These are phyloP conservation scores for Mycocentrospora acerina DNA, from an alignment of 2,329 filamentous ascomycete species.

Conservation along the genomic window DNA sequence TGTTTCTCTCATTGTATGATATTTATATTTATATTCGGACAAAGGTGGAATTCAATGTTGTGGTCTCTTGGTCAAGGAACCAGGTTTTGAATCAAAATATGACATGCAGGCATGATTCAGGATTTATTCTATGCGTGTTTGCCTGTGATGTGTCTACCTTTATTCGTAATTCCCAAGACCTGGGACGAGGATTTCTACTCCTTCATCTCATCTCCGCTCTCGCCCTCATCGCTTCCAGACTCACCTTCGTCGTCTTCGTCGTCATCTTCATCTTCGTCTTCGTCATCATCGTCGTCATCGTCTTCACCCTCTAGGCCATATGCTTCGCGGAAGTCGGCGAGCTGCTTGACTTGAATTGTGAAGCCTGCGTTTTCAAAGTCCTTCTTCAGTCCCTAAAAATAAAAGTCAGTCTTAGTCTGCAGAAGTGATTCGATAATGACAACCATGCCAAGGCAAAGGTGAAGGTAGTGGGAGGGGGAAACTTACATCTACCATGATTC, in stretches of 20 bases:
- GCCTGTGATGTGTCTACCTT: too few relatives aligned
- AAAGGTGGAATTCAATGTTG: too few relatives aligned
- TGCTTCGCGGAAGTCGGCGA: slow-evolving; percentile 83
- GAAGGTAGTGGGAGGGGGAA: background rate
- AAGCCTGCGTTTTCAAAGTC: slow-evolving; percentile 77
- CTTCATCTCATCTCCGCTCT: slow-evolving; percentile 32
- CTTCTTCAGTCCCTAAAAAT: slow-evolving; percentile 76
- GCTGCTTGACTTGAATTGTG: slow-evolving; percentile 69
- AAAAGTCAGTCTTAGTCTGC: too few relatives aligned
- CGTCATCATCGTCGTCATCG: slow-evolving; percentile 60
- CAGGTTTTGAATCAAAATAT: too few relatives aligned
- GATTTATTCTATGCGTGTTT: too few relatives aligned
- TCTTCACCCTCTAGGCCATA: slow-evolving; percentile 74
- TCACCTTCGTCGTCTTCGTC: slow-evolving; percentile 57
- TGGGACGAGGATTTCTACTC: slow-evolving; percentile 15
- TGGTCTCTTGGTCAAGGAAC: too few relatives aligned
- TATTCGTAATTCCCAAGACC: too few relatives aligned
- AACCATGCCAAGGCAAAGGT: background rate
- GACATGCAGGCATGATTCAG: too few relatives aligned
- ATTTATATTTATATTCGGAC: too few relatives aligned
- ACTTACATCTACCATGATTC: slow-evolving; percentile 80
- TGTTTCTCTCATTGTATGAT: too few relatives aligned
- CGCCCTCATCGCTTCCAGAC: slow-evolving; percentile 50
- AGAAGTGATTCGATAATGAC: too few relatives aligned
- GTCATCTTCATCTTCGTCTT: slow-evolving; percentile 59